A percentile compares a stretch with the other conserved stretches of the same genome.
phyloP scores from a whole-genome alignment of 495 filamentous ascomycete species.

The Gamarada debralockiae region DNA sequence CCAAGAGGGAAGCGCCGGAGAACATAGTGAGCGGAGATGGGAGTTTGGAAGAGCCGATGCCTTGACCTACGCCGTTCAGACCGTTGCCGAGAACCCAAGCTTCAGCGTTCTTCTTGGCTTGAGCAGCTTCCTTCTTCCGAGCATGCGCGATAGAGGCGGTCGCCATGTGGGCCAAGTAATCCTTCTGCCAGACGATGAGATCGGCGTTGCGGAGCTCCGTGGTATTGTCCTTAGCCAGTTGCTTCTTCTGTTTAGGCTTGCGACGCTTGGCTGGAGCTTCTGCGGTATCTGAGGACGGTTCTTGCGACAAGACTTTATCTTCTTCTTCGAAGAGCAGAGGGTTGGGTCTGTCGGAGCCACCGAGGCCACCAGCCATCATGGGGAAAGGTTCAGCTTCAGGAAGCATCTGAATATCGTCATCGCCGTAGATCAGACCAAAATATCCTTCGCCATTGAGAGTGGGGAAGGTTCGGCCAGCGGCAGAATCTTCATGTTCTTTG shows the following conservation, averaged over 20 bases:
- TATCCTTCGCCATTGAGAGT: slow-evolving; percentile 22
- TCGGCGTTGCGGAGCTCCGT: slow-evolving; percentile 15
- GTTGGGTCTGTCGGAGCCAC: slow-evolving; percentile 11
- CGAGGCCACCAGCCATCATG: slow-evolving; percentile 16
- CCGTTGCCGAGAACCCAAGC: slow-evolving; percentile 50
- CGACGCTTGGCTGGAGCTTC: slow-evolving; percentile 15
- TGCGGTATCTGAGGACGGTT: slow-evolving; percentile 23
- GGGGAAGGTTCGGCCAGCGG: slow-evolving; percentile 20
- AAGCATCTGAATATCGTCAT: slow-evolving; percentile 27
- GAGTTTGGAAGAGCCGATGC: slow-evolving; percentile 35
- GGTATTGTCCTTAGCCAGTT: slow-evolving; percentile 13
- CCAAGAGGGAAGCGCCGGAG: slow-evolving; percentile 49
- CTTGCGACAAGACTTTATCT: slow-evolving; percentile 11
- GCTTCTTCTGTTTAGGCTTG: slow-evolving; percentile 9
- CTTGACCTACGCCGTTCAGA: slow-evolving; percentile 53
- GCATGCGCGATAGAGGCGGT: slow-evolving; percentile 5
- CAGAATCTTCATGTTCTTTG: slow-evolving; percentile 34
- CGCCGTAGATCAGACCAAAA: slow-evolving; percentile 20
- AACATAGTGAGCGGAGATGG: slow-evolving; percentile 48
- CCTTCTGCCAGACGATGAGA: slow-evolving; percentile 15
- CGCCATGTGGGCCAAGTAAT: slow-evolving; percentile 26
- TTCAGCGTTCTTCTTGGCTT: slow-evolving; percentile 53
- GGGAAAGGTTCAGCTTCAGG: slow-evolving; percentile 37
- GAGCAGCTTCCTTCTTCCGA: slow-evolving; percentile 31
- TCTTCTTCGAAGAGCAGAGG: slow-evolving; percentile 6